Percentiles rank a stretch among this genome's conserved stretches.
Conservation (phyloP, 257 asterid genomes). For the Jacaranda copaia region DNA sequence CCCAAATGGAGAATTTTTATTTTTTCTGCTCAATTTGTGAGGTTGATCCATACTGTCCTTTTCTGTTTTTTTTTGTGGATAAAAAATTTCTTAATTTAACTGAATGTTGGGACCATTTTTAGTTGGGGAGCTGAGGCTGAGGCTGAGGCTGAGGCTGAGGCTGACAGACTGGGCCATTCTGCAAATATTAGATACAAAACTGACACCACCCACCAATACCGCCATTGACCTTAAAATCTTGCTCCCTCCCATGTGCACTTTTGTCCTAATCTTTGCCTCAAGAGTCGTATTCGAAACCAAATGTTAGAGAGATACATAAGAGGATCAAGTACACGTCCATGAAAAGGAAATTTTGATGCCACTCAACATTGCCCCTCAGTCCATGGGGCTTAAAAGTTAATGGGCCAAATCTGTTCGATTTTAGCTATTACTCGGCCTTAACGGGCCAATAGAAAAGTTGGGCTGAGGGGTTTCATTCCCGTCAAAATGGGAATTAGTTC, state of each 20-base stretch:
- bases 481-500: too few relatives aligned
- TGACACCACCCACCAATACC: constrained; percentile 31
- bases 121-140: neutral
- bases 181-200: constrained; percentile 16
- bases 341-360: neutral
- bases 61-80: too few relatives aligned
- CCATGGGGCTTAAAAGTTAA: too few relatives aligned
- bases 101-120: constrained; percentile 26
- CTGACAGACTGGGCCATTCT: constrained; percentile 21
- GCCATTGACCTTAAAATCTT: constrained; percentile 5
- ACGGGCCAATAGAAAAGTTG: too few relatives aligned
- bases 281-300: constrained; percentile 11
- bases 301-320: neutral
- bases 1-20: too few relatives aligned
- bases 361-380: neutral
- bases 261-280: constrained; percentile 29
- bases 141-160: neutral
- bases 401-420: too few relatives aligned
- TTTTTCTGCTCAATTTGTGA: too few relatives aligned
- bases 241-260: constrained; percentile 22
- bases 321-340: neutral
- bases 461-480: too few relatives aligned
- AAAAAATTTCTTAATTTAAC: too few relatives aligned
- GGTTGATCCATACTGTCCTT: too few relatives aligned
- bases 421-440: too few relatives aligned